phyloP scores from a whole-genome alignment of 768 basidiomycete species.

The Mycena venus region DNA sequence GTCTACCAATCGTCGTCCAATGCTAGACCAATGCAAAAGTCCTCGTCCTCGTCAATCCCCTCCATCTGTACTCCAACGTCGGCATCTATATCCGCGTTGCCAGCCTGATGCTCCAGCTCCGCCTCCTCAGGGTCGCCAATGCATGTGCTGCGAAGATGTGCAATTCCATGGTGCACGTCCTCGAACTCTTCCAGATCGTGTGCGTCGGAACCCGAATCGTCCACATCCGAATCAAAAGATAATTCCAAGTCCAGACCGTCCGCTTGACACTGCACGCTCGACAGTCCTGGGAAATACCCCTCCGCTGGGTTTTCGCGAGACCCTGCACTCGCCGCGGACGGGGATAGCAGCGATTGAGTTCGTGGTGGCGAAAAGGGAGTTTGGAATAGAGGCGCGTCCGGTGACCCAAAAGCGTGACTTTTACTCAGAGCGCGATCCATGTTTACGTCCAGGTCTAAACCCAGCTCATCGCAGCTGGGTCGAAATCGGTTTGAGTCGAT shows the following conservation, averaged over 20 bases:
- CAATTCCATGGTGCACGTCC: slow-evolving; percentile 1
- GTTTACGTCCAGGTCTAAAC: slow-evolving; percentile 23
- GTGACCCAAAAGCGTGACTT: slow-evolving; percentile 28
- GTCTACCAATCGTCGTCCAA: slow-evolving; percentile 28
- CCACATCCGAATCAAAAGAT: slow-evolving; percentile 31
- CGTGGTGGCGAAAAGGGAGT: not conserved
- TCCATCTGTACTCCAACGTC: slow-evolving; percentile 16
- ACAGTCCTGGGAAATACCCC: slow-evolving; percentile 29
- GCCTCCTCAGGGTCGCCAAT: not conserved
- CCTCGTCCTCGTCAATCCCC: slow-evolving; percentile 18
- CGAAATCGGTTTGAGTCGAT: not conserved
- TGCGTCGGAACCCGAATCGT: slow-evolving; percentile 5
- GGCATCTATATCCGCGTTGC: slow-evolving; percentile 13
- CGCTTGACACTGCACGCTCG: slow-evolving; percentile 22
- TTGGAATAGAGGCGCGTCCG: slow-evolving; percentile 19
- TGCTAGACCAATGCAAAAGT: slow-evolving; percentile 1
- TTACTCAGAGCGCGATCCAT: slow-evolving; percentile 5
- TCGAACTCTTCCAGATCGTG: slow-evolving; percentile 27
- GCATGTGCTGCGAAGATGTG: not conserved
- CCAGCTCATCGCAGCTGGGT: slow-evolving; percentile 13
- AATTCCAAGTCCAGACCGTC: slow-evolving; percentile 29
- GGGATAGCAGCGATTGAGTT: slow-evolving; percentile 20
- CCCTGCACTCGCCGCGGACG: not conserved
- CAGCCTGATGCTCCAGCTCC: slow-evolving; percentile 30
- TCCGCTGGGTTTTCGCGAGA: slow-evolving; percentile 14